These are phyloP conservation scores for Cladophialophora carrionii DNA, from an alignment of 2,329 filamentous ascomycete species.

Conservation along the genomic window DNA sequence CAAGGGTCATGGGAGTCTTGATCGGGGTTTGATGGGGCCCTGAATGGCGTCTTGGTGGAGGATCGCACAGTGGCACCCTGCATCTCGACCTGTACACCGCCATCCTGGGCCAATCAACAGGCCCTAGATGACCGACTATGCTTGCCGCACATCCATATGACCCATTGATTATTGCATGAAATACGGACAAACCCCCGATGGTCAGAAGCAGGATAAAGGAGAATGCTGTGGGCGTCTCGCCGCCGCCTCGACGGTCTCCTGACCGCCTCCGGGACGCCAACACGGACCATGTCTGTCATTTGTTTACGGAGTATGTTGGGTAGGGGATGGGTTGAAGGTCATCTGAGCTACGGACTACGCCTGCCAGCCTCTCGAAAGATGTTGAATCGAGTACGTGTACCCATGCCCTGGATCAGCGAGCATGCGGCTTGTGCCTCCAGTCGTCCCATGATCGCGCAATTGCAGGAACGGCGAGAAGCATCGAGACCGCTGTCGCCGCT, in stretches of 20 bases:
- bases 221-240: neutral
- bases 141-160: constrained; percentile 9
- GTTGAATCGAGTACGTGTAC: neutral
- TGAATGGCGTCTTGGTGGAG: neutral
- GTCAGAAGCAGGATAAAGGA: neutral
- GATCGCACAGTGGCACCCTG: neutral
- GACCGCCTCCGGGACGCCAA: neutral
- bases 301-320: neutral
- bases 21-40: neutral
- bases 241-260: neutral
- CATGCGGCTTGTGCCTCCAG: constrained; percentile 18
- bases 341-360: neutral
- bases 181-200: neutral
- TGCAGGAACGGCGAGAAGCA: constrained; percentile 12
- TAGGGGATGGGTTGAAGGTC: neutral
- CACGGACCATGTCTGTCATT: constrained; percentile 3
- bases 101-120: neutral
- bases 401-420: constrained; percentile 1
- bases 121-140: neutral
- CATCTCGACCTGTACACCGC: constrained; percentile 6
- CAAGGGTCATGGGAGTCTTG: neutral
- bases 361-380: neutral
- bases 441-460: constrained; percentile 8
- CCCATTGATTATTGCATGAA: neutral
- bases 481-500: constrained; percentile 16